A percentile compares a stretch with the other conserved stretches of the same genome.
These are phyloP conservation scores for Isochrysis galbana DNA, from an alignment of 78 protist species.

Conservation along the genomic window DNA sequence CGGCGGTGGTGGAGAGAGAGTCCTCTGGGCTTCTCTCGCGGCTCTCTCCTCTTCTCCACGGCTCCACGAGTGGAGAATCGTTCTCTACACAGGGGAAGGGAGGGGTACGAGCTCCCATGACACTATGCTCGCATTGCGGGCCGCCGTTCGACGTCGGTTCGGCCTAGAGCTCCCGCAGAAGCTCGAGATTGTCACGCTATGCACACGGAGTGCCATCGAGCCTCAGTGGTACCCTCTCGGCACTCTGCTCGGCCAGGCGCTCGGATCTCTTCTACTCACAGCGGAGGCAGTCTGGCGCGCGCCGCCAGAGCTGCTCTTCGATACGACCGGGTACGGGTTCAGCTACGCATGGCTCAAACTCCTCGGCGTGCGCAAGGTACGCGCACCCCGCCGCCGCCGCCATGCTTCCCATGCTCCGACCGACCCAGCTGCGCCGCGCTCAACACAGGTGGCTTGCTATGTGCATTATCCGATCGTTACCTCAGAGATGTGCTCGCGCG, in stretches of 20 bases:
- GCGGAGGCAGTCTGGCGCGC: slow-evolving; percentile 49
- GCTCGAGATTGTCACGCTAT: not conserved
- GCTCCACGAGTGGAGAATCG: not conserved
- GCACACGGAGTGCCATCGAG: not conserved
- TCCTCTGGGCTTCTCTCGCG: slow-evolving; percentile 50
- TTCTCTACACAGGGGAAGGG: slow-evolving; percentile 53
- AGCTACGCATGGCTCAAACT: slow-evolving; percentile 69
- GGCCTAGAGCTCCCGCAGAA: slow-evolving; percentile 21
- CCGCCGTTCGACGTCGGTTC: slow-evolving; percentile 12
- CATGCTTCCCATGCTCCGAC: too few species aligned
- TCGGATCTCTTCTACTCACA: slow-evolving; percentile 49
- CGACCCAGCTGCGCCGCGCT: too few species aligned
- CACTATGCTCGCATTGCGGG: not conserved
- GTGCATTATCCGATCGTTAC: slow-evolving; percentile 93
- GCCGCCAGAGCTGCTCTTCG: slow-evolving; percentile 37
- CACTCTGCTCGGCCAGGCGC: slow-evolving; percentile 66
- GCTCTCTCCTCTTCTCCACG: not conserved
- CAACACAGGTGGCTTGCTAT: slow-evolving; percentile 71
- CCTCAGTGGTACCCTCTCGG: slow-evolving; percentile 40
- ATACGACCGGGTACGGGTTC: slow-evolving; percentile 85
- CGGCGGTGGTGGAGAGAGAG: slow-evolving; percentile 87
- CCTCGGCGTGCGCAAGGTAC: slow-evolving; percentile 69
- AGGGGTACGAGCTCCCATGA: too few species aligned
- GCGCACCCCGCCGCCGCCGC: too few species aligned
- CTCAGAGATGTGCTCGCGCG: slow-evolving; percentile 68